Base-by-base conservation (phyloP, 768 basidiomycete genomes). In the Amanita pallidorosea region DNA sequence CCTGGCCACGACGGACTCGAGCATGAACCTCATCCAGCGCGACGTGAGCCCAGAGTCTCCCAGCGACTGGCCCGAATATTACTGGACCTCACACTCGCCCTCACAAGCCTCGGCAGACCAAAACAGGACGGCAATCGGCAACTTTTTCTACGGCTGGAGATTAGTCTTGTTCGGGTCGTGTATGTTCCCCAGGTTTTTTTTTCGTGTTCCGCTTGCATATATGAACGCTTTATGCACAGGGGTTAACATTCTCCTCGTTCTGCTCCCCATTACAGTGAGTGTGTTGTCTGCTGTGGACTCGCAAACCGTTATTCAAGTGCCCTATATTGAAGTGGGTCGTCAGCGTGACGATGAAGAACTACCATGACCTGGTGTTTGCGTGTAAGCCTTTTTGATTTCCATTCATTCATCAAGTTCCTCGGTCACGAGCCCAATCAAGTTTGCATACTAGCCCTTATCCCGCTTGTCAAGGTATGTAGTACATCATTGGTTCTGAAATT, bases 361-460 rank as follows among this genome's bases (percentile, higher is more conserved):
- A 75, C 2, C 71, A 80, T 52, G 74, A 70, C 4, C 59, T 85
- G 18, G 72, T 81, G 20, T 88, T 88, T 58, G 64, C 75, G 33
- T 74, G 87, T 85, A 55, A 62, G 81, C 62, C 12, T 54, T 23
- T 6, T n/a, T 42, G 33, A 13, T 33, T 33, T 33, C 33, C 25
- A 20, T 23, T 23, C 23, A 23, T 23, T 17, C 38, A 17, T 11
- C 25, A 20, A 36, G 8, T 15, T 44, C 13, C 18, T 23, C 17
- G 23, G 27, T 36, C 36, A 51, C 25, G 38, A 13, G 15, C 31
- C 9, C 35, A 40, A 33, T 53, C 48, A 54, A 87, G 84, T 80
- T 49, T 83, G 76, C 53, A 71, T 83, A 55, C 65, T 87, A 23
- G 76, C 84, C 8, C 76, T 92, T 63, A 76, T 90, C 23, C 90